Base-by-base conservation (phyloP, 371 early-diverging fungal species). In the Ordospora colligata region DNA sequence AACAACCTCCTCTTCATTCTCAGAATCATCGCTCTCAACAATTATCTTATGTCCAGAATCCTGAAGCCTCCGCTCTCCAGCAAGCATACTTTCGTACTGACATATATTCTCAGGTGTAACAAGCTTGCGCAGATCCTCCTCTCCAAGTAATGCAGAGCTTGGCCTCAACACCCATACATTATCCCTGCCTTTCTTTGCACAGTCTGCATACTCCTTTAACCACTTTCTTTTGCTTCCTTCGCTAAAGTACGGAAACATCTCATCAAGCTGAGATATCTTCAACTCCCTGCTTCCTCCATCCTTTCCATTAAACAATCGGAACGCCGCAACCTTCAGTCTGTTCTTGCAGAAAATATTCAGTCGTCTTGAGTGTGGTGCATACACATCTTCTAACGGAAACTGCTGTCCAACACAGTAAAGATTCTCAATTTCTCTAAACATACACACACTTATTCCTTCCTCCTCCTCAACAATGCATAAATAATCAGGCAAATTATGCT, bases 41-140 rank as follows among this genome's bases (percentile, higher is more conserved):
- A 80, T 42, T 21, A 73, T 69, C 32, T 87, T 75, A 84, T 92
- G 91, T 71, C 97, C 97, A 2, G 91, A 87, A 80, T 97, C 97
- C 69, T 89, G 87, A 22, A 99, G 86, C 67, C 93, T 90, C 62
- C 93, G 91, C 83, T 96, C 92, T 58, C 93, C 95, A 3, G 92
- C 93, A 47, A 92, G 83, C 91, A 94, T 96, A 80, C 92, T 92
- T 83, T 99, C 94, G 77, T 91, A 91, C 66, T 94, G 84, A 83
- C 97, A 96, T 22, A 96, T 87, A 89, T 91, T 92, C 82, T 99
- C 97, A 8, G 98, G 98, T n/a, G 95, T 93, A 0, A 95, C 89
- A 83, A 94, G 87, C 77, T 92, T 92, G 50, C 92, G 87, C 37
- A 97, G 80, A 44, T 94, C 94, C 67, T 97, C 94, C 83, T 99